These are phyloP conservation scores for Staphylotrichum longicolle DNA, from an alignment of 495 filamentous ascomycete genomes.

Conservation along the genomic window DNA sequence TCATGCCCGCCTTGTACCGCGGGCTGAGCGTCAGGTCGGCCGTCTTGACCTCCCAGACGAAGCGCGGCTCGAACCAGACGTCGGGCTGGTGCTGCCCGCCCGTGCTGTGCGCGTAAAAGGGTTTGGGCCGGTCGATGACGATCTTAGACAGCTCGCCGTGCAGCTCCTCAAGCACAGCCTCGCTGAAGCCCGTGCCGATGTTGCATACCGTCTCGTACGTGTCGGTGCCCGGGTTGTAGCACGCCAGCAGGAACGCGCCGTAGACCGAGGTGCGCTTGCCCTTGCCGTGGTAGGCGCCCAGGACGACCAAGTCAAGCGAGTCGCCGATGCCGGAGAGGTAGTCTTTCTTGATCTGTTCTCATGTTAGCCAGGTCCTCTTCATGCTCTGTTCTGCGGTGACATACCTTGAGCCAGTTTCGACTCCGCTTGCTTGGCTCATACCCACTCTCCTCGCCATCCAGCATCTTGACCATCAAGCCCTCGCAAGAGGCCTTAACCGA, in stretches of 20 bases:
- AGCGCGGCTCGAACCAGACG: constrained; percentile 93
- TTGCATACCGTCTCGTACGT: constrained; percentile 95
- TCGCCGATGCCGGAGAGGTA: constrained; percentile 92
- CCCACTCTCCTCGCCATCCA: constrained; percentile 83
- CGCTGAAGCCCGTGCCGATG: constrained; percentile 95
- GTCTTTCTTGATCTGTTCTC: constrained; percentile 82
- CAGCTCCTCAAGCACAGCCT: constrained; percentile 78
- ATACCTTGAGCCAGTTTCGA: constrained; percentile 96
- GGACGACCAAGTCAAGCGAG: constrained; percentile 92
- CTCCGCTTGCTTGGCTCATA: constrained; percentile 95
- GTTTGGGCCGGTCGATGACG: constrained; percentile 85
- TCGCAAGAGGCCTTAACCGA: constrained; percentile 93
- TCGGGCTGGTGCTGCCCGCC: constrained; percentile 91
- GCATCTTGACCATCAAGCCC: constrained; percentile 98
- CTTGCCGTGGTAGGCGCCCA: constrained; percentile 90
- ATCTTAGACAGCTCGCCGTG: constrained; percentile 66
- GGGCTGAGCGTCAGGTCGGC: constrained; percentile 92
- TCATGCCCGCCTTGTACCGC: constrained; percentile 76
- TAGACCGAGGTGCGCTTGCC: constrained; percentile 95
- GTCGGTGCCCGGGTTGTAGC: constrained; percentile 77
- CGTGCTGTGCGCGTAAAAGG: constrained; percentile 83
- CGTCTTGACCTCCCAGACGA: constrained; percentile 97
- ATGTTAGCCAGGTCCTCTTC: constrained; percentile 7
- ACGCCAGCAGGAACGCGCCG: constrained; percentile 90
- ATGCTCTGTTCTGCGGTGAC: neutral